A percentile compares a stretch with the other conserved stretches of the same genome.
phyloP scores from a whole-genome alignment of 1,139 yeast genomes.

The Kurtzmaniella quercitrusa region DNA sequence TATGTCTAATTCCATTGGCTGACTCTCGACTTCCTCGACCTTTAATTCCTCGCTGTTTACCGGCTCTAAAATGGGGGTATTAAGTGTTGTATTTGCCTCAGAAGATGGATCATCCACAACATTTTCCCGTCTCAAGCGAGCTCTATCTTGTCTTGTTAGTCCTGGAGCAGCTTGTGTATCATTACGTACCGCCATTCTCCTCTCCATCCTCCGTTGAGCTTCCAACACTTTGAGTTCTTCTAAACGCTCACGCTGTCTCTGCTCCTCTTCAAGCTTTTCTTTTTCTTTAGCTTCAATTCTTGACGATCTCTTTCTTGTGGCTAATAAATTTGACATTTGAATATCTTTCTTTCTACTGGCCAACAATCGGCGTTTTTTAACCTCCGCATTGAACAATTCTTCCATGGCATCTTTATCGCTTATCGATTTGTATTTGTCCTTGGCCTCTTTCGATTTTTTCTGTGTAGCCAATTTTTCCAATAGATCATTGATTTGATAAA shows the following conservation, averaged over 20 bases:
- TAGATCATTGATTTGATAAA: constrained; percentile 28
- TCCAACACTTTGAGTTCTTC: constrained; percentile 29
- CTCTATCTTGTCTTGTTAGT: constrained; percentile 40
- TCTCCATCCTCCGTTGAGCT: constrained; percentile 35
- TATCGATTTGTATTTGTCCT: constrained; percentile 18
- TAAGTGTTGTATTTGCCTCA: background rate
- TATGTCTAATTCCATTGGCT: too few relatives aligned
- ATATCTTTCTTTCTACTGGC: constrained; percentile 43
- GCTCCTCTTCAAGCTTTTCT: constrained; percentile 35
- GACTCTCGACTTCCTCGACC: too few relatives aligned
- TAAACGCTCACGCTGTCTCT: constrained; percentile 29
- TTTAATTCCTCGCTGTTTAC: background rate
- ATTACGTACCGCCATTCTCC: constrained; percentile 24
- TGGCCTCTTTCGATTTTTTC: constrained; percentile 15
- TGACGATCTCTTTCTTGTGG: constrained; percentile 47
- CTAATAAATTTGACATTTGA: constrained; percentile 44
- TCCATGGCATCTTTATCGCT: constrained; percentile 20
- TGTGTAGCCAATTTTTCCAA: constrained; percentile 16
- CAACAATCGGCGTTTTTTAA: constrained; percentile 39
- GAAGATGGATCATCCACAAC: background rate
- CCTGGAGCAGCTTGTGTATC: constrained; percentile 16
- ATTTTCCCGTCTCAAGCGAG: constrained; percentile 25
- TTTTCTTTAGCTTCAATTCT: constrained; percentile 50
- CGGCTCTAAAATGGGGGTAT: background rate
- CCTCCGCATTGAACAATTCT: constrained; percentile 22